Evolutionary conservation across 2,329 filamentous ascomycete species (phyloP), one percentile per base, ranked within the genome.

Genomic region (Ophiocordyceps robertsii): DNA sequence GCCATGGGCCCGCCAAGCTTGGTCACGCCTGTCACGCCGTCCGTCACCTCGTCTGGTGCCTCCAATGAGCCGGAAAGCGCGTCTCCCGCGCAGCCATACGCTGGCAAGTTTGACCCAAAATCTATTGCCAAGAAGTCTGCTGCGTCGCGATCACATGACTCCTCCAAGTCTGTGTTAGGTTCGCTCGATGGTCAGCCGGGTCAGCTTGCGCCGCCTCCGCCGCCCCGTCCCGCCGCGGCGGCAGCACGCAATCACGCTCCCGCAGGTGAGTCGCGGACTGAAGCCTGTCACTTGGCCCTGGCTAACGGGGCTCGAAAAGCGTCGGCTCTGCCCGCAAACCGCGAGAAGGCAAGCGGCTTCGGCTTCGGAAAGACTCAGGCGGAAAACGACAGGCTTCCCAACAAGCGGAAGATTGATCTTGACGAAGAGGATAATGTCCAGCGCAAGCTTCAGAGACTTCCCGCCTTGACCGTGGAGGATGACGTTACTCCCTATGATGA

Each of bases 381-480:
- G 39, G 86, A 87, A 42, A 61, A 61, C 19, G 82, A 85, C 41
- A 87, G 84, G 54, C 60, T 73, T 4, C 69, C 75, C 4, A 69
- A 76, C 17, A 87, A 86, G 56, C 82, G 81, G 51, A 87, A 84
- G 46, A 69, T 94, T 19, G 80, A 88, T 52, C 80, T 95, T 52
- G 89, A 84, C 46, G 90, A 95, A 55, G 90, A 95, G 53, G 86
- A 94, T 54, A 81, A 79, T 29, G 83, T 82, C 2, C 80, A 84
- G 56, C 84, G 88, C 59, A 95, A 93, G 66, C 75, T 98, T 50
- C 87, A 87, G 57, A 92, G 89, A 64, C 78, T 98, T 46, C 89
- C 90, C 44, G 82, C 82, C 50, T 77, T 85, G 45, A 75, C 82
- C 42, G 68, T 84, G 42, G 75, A 81, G 55, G 73, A 70, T 47